Base-by-base conservation (phyloP, 2,329 filamentous ascomycete genomes). In the Graphilbum sp. region DNA sequence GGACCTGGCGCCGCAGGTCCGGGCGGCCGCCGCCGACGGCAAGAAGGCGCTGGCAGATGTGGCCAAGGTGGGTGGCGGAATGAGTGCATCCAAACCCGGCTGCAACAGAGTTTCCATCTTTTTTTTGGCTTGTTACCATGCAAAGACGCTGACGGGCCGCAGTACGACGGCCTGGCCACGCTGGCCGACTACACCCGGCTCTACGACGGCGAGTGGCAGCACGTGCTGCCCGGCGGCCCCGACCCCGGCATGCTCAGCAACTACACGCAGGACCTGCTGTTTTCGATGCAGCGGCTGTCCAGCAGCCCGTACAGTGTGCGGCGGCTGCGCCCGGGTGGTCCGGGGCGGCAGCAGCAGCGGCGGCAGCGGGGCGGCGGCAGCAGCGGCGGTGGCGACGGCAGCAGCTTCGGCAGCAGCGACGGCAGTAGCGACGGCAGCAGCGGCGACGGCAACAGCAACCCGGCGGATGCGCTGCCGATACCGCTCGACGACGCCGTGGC, bases 201-300 rank as follows among this genome's bases (percentile, higher is more conserved):
- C 2, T 67, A 66, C 44, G 42, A 66, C 42, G 43, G 50, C 10
- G 52, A 63, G 42, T 65, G 60, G 58, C 49, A 49, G 9, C 49
- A 47, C 2, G 49, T 58, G 1, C 48, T 59, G 5, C 58, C 61
- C 0, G 46, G 45, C 10, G 59, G 61, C 2, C 45, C 52, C 2
- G 46, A 47, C 32, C 47, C 51, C 23, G 56, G 64, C 12, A 53
- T 60, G 10, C 46, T 60, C 9, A 51, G 56, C 20, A 66, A 67
- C 41, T 63, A 60, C 41, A 66, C 62, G 0, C 53, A 61, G 37
- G 63, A 67, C 43, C 46, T 64, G 2, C 42, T 60, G 21, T 66
- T 67, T 45, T 61, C 60, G 4, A 67, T 66, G 63, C 58, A 64
- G 43, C 53, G 63, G 11, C 47, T 67, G 9, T 62, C 59, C 3